Base-by-base conservation (phyloP, 192 early-diverging fungal species). In the Thoreauomyces humboldtii region DNA sequence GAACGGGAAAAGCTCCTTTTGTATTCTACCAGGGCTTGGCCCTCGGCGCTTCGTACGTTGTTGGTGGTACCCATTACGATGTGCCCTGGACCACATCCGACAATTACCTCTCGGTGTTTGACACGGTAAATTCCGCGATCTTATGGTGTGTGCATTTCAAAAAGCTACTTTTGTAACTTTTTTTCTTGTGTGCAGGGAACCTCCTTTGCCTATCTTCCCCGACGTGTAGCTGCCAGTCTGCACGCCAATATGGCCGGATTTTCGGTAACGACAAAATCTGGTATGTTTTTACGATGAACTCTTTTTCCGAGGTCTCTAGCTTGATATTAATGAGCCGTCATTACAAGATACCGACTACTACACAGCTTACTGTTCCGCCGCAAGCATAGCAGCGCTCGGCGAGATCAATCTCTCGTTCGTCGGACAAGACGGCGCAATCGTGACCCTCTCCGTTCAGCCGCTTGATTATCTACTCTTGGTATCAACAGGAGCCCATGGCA, bases 21-120 rank as follows among this genome's bases (percentile, higher is more conserved):
- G 52, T 62, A 11, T 69, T 55, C 41, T 69, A 52, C 12, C 59
- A 62, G 43, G 59, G 57, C 12, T 57, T 66, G 54, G 57, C 64
- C 2, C 27, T 66, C 25, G 53, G 52, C n/a, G 53, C 31, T 14
- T 32, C 62, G 9, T 32, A 52, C 27, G 15, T 31, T 15, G 32
- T 15, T 17, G 4, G 5, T 4, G 32, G 27, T 15, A 52, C 50
- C 5, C n/a, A n/a, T n/a, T n/a, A n/a, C n/a, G 15, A 4, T 15
- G 29, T 52, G 29, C 50, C 50, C 6, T 52, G 50, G 50, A 52
- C 50, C 27, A 15, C 21, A 29, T 15, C 21, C 15, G 27, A 57
- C 0, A 48, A 63, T 36, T 66, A 43, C 33, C 53, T 66, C n/a
- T 55, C 64, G 14, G 64, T 66, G 7, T 66, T 66, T 57, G 64